Conservation (phyloP, 768 basidiomycete species). For the Cyathus striatus region DNA sequence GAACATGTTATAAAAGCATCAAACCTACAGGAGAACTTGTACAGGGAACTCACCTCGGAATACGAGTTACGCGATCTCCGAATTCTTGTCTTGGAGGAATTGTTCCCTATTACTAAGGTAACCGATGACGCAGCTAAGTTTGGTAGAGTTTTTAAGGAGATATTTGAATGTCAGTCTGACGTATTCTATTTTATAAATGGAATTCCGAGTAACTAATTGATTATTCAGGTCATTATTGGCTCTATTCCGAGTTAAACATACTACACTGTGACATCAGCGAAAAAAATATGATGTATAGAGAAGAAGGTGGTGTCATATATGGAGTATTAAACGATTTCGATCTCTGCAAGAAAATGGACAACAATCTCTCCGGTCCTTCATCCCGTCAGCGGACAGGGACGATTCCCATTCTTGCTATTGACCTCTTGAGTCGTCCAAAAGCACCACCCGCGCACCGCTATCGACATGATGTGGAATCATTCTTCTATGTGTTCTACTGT, state of each 20-base stretch:
- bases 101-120: constrained; percentile 5
- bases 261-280: constrained; percentile 17
- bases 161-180: too few relatives aligned
- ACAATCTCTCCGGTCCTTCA: background rate
- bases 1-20: background rate
- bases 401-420: constrained; percentile 11
- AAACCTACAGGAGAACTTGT: background rate
- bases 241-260: too few relatives aligned
- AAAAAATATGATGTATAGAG: constrained; percentile 15
- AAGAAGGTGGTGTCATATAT: constrained; percentile 1
- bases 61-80: constrained; percentile 1
- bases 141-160: too few relatives aligned
- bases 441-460: constrained; percentile 3
- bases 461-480: constrained; percentile 9
- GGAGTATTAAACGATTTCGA: constrained; percentile 15
- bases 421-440: constrained; percentile 12
- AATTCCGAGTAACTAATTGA: too few relatives aligned
- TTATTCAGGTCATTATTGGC: too few relatives aligned
- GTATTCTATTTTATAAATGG: too few relatives aligned
- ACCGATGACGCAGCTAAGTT: too few relatives aligned
- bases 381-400: constrained; percentile 11
- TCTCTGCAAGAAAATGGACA: background rate
- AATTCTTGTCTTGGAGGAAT: constrained; percentile 3
- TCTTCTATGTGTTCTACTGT: constrained; percentile 10
- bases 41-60: too few relatives aligned